Conservation (phyloP, 169 alveolate species). For the Plasmodium malariae region DNA sequence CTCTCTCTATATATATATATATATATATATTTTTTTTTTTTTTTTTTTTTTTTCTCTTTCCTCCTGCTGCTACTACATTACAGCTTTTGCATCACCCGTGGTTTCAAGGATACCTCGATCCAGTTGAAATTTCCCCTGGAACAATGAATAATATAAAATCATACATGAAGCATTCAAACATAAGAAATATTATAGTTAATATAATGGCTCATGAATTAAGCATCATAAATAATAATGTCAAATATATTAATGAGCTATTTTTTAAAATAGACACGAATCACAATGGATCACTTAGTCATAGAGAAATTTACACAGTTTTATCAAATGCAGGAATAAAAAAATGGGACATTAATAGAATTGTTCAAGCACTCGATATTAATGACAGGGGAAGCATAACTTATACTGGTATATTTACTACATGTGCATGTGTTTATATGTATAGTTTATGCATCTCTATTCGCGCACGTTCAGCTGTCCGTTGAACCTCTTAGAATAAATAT, state of each 20-base stretch:
- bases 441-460: background rate
- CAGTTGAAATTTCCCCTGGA: conserved; percentile 47
- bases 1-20: too few relatives aligned
- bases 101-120: conserved; percentile 74
- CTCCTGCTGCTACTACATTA: background rate
- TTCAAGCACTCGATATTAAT: conserved; percentile 69
- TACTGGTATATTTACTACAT: conserved; percentile 28
- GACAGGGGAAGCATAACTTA: conserved; percentile 63
- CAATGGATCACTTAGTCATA: conserved; percentile 70
- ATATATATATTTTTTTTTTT: background rate
- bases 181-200: conserved; percentile 64
- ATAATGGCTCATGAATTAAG: conserved; percentile 76
- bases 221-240: conserved; percentile 48
- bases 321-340: conserved; percentile 69
- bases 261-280: conserved; percentile 64
- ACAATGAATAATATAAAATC: conserved; percentile 61
- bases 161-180: conserved; percentile 73
- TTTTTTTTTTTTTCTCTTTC: background rate
- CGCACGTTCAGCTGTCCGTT: too few relatives aligned
- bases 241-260: conserved; percentile 64
- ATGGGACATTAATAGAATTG: conserved; percentile 74
- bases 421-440: background rate
- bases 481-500: too few relatives aligned
- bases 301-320: conserved; percentile 66
- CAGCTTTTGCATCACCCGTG: conserved; percentile 75